Percentiles rank a stretch among this genome's conserved stretches.
phyloP scores from a whole-genome alignment of 225 moss, liverwort and hornwort species.

The Bryoerythrophyllum caledonicum region DNA sequence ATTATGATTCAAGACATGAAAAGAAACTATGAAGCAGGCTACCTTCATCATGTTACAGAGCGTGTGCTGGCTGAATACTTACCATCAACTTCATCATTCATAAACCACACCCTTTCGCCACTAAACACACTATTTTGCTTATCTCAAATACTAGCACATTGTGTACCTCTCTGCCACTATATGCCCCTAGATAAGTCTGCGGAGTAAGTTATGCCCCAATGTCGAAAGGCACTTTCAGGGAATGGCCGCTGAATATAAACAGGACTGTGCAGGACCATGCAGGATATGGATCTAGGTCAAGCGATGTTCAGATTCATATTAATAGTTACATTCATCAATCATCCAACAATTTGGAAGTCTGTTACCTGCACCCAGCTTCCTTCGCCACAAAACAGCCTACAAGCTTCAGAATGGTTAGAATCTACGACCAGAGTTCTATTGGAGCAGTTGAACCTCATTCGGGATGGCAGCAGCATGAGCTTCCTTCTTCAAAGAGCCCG shows the following conservation, averaged over 20 bases:
- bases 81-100: slow-evolving; percentile 15
- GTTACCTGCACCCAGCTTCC: slow-evolving; percentile 66
- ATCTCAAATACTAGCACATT: slow-evolving; percentile 3
- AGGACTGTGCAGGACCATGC: too few species aligned
- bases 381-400: slow-evolving; percentile 34
- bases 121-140: slow-evolving; percentile 5
- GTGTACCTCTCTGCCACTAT: slow-evolving; percentile 9
- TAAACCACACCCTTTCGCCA: slow-evolving; percentile 1
- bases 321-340: slow-evolving; percentile 12
- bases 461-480: neutral
- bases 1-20: neutral
- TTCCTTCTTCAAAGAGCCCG: slow-evolving; percentile 28
- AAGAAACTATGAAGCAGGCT: neutral
- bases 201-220: slow-evolving; percentile 14
- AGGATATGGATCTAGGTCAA: neutral
- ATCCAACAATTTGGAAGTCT: slow-evolving; percentile 1
- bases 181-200: slow-evolving; percentile 4
- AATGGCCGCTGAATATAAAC: neutral
- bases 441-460: slow-evolving; percentile 34
- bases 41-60: slow-evolving; percentile 8
- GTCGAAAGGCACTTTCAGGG: slow-evolving; percentile 15
- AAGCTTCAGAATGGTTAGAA: slow-evolving; percentile 50
- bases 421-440: slow-evolving; percentile 58
- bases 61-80: too few species aligned
- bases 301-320: slow-evolving; percentile 8